Evolutionary conservation across 163 green algal genomes (phyloP), one percentile per base, ranked within the genome.

Genomic region (Chlorella variabilis): DNA sequence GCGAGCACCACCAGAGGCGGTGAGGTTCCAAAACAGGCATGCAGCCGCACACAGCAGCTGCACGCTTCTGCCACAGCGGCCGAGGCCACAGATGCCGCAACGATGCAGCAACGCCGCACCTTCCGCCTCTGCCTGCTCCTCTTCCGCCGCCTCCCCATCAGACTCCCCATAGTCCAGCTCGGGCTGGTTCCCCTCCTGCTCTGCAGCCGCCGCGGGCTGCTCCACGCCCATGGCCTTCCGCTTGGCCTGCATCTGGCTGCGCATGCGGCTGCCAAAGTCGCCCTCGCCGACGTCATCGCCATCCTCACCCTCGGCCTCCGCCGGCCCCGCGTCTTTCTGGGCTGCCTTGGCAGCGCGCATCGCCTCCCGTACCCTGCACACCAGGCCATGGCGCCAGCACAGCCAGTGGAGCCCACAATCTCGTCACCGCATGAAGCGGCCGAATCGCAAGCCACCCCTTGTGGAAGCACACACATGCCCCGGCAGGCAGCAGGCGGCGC

Each of bases 211-310:
- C 29, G 3, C 66, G 18, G 18, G 66, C 74, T 73, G 56, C 76
- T 87, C 78, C 7, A 87, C 49, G 15, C 80, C 86, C 36, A 87
- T 77, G 3, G 74, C 84, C 59, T 71, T 61, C 7, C 87, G 77
- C 62, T 81, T 87, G n/a, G 75, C 83, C 33, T 73, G 63, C n/a
- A 88, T 70, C 31, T 66, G 48, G 15, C 78, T 78, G 5, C 78
- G 83, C 87, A 94, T 91, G 41, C 83, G 73, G 3, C 61, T 81
- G 1, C 38, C 88, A 82, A 91, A 93, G 59, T 87, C 82, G 9
- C 59, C 67, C 33, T 61, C 78, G 38, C 38, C 66, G 25, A 71
- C 62, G 71, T 29, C 45, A 54, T 54, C 45, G 15, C 79, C 23
- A n/a, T 20, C 68, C 17, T 33, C 80, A 20, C 48, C 74, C n/a